A percentile compares a stretch with the other conserved stretches of the same genome.
phyloP scores from a whole-genome alignment of 208 protist genomes.

The Leishmania guyanensis region DNA sequence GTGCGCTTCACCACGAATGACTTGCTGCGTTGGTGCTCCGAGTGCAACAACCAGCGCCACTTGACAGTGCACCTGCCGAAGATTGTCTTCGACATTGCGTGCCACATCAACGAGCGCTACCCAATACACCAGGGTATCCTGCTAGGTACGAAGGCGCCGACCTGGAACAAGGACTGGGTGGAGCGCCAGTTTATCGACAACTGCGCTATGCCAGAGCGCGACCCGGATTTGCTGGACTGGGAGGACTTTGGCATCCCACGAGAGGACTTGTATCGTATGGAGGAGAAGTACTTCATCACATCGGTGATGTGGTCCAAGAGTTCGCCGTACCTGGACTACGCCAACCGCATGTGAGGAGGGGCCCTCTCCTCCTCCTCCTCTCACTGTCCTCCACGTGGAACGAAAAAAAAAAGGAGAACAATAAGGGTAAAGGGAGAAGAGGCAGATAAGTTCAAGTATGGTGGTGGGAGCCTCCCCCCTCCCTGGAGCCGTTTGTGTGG shows the following conservation, averaged over 20 bases:
- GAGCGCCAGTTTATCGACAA: slow-evolving; percentile 91
- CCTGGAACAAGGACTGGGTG: slow-evolving; percentile 91
- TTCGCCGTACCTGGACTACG: slow-evolving; percentile 74
- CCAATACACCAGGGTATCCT: slow-evolving; percentile 73
- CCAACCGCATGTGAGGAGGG: slow-evolving; percentile 56
- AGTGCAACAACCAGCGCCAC: slow-evolving; percentile 82
- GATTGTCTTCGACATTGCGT: slow-evolving; percentile 69
- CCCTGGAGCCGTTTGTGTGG: neutral
- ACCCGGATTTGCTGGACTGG: slow-evolving; percentile 90
- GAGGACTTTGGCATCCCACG: slow-evolving; percentile 92
- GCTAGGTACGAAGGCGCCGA: slow-evolving; percentile 70
- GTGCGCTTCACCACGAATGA: slow-evolving; percentile 91
- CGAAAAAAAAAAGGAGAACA: slow-evolving; percentile 5
- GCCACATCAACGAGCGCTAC: slow-evolving; percentile 77
- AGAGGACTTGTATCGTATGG: slow-evolving; percentile 90
- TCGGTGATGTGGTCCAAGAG: slow-evolving; percentile 83
- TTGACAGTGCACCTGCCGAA: slow-evolving; percentile 71
- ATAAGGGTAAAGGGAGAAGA: neutral
- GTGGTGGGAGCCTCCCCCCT: neutral
- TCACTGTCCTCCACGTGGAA: neutral
- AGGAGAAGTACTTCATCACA: slow-evolving; percentile 92
- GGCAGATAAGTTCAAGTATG: neutral
- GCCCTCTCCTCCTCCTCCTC: neutral
- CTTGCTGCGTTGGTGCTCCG: slow-evolving; percentile 83
- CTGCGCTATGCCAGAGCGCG: slow-evolving; percentile 86